A percentile compares a stretch with the other conserved stretches of the same genome.
These are phyloP conservation scores for Decorospora gaudefroyi DNA, from an alignment of 2,329 filamentous ascomycete genomes.

Conservation along the genomic window DNA sequence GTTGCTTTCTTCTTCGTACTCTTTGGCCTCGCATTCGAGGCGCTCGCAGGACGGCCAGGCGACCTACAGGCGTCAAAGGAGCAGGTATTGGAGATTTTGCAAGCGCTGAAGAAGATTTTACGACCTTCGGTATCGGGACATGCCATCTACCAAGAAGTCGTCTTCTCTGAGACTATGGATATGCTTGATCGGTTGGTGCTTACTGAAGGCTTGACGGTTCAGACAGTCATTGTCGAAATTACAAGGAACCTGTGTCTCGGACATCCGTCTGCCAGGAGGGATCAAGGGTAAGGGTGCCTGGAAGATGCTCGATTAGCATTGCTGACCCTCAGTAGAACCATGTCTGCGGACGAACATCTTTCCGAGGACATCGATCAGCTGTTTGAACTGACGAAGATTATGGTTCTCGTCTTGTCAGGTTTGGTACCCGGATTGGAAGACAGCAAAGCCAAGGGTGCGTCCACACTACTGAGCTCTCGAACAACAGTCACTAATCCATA, in stretches of 20 bases:
- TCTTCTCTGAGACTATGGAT: conserved; percentile 97
- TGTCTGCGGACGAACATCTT: conserved; percentile 68
- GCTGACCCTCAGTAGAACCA: conserved; percentile 26
- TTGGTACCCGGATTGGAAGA: conserved; percentile 81
- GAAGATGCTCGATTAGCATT: not conserved
- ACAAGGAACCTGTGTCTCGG: conserved; percentile 86
- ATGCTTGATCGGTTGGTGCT: conserved; percentile 88
- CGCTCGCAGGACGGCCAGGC: conserved; percentile 78
- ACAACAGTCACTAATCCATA: conserved; percentile 44
- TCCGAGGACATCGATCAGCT: conserved; percentile 98
- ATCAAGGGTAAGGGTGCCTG: conserved; percentile 57
- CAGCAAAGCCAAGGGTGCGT: conserved; percentile 44
- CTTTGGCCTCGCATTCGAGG: conserved; percentile 95
- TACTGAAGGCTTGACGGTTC: conserved; percentile 86
- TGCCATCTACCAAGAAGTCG: conserved; percentile 92
- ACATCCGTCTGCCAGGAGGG: conserved; percentile 82
- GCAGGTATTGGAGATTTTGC: conserved; percentile 85
- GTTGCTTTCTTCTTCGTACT: conserved; percentile 99
- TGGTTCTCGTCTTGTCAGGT: conserved; percentile 87
- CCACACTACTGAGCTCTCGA: not conserved
- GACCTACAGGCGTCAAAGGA: conserved; percentile 72
- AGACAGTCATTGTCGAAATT: conserved; percentile 91
- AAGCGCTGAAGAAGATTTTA: conserved; percentile 91
- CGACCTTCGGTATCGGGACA: conserved; percentile 93
- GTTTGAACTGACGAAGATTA: conserved; percentile 94